A percentile compares a stretch with the other conserved stretches of the same genome.
Conservation (phyloP, 75 land plant genomes). For the Pinus taeda region DNA sequence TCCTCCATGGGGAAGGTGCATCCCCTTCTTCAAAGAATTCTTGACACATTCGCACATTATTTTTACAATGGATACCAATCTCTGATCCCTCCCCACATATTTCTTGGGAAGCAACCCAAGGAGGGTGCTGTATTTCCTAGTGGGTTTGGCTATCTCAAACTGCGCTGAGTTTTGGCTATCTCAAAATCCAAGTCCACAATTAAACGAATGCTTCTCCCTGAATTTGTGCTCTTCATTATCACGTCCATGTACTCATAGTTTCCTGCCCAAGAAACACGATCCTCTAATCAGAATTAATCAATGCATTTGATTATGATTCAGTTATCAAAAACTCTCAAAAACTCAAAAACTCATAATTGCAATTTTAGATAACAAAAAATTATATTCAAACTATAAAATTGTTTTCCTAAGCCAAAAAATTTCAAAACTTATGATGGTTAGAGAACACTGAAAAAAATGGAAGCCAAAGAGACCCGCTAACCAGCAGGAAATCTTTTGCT, state of each 20-base stretch:
- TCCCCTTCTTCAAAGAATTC: not conserved
- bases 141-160: constrained; percentile 26
- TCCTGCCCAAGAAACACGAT: not conserved
- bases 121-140: not conserved
- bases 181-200: constrained; percentile 21
- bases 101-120: not conserved
- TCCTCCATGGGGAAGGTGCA: not conserved
- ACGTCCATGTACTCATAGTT: constrained; percentile 22
- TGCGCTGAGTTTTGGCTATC: too few species aligned
- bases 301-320: too few species aligned
- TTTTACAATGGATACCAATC: not conserved
- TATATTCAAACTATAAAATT: too few species aligned
- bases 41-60: not conserved
- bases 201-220: not conserved
- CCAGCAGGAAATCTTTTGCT: not conserved
- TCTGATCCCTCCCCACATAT: constrained; percentile 9
- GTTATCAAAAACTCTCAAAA: too few species aligned
- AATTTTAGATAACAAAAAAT: too few species aligned
- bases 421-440: too few species aligned
- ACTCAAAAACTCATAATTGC: too few species aligned
- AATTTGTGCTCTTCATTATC: not conserved
- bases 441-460: too few species aligned
- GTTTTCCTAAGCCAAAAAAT: too few species aligned
- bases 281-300: not conserved
- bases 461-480: not conserved